Evolutionary conservation across 345 rosid genomes (phyloP), one percentile per base, ranked within the genome.

Genomic region (Lumnitzera littorea): DNA sequence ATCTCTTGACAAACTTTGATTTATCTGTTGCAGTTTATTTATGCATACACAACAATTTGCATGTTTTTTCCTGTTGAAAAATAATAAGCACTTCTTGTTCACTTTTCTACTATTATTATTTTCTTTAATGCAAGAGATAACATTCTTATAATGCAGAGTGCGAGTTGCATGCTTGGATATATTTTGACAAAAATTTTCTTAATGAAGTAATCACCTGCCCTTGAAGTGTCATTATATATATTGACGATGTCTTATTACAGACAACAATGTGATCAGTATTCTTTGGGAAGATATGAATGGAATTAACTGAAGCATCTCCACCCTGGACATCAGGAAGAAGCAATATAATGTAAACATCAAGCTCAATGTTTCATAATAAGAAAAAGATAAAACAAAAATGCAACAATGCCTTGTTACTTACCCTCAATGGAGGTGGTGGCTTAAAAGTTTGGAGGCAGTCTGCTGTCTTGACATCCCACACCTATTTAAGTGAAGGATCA

Each of bases 221-320:
- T 76, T 88, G 96, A 69, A 88, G 97, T 12, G 97, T 95, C 99
- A 95, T 95, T 61, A 91, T 77, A 70, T 85, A 91, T 74, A 91
- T 63, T 15, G 94, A 83, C 24, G 97, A 91, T 57, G 98, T 86
- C 79, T 87, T 95, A 72, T 91, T 95, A 75, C 96, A 95, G 46
- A 95, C 98, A 66, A 85, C 74, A 41, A 95, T 83, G 71, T 86
- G 99, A 70, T 95, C 90, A 8, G 91, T 69, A 71, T 82, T 91
- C 75, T 88, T 88, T 0, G 99, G 96, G 74, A 79, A 88, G 68
- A 95, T 75, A 80, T 86, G 96, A 72, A 91, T 83, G 59, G 97
- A 91, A 73, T 95, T 95, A 67, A 91, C 99, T n/a, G 99, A 85
- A 56, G 96, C 99, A 63, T 95, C 98, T 66, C 89, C 92, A 57